phyloP scores from a whole-genome alignment of 805 yeast species.

The Saturnispora diversa region DNA sequence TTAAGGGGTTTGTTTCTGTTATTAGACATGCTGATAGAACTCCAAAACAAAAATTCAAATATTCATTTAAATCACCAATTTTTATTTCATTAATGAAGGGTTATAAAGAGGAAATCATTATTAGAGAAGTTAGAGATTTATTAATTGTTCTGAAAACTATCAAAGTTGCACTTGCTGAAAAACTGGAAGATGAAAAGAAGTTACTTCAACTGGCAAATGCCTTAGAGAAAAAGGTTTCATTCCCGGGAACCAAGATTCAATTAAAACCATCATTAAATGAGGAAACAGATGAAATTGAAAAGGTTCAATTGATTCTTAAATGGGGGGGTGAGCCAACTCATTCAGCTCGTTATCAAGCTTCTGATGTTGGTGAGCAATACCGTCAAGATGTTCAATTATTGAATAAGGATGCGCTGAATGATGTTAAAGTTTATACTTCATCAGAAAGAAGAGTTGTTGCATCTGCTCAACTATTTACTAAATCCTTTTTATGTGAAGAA shows the following conservation, averaged over 20 bases:
- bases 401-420: constrained; percentile 75
- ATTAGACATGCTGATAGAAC: constrained; percentile 98
- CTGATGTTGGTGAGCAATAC: constrained; percentile 91
- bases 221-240: constrained; percentile 74
- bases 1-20: constrained; percentile 85
- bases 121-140: constrained; percentile 80
- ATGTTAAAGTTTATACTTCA: constrained; percentile 80
- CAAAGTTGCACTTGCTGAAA: constrained; percentile 66
- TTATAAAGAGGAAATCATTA: constrained; percentile 91
- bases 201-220: constrained; percentile 72
- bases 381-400: constrained; percentile 84
- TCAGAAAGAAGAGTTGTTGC: constrained; percentile 93
- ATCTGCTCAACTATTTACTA: constrained; percentile 79
- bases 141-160: constrained; percentile 81
- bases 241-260: constrained; percentile 96
- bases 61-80: constrained; percentile 81
- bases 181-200: constrained; percentile 74
- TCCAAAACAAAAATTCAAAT: constrained; percentile 95
- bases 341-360: constrained; percentile 89
- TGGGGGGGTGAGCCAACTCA: constrained; percentile 99
- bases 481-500: constrained; percentile 63
- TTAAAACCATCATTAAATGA: constrained; percentile 75
- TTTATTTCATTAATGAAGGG: constrained; percentile 86
- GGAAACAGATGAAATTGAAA: constrained; percentile 63
- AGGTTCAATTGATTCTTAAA: constrained; percentile 89